These are phyloP conservation scores for Fraxinus pennsylvanica DNA, from an alignment of 257 asterid species.

Conservation along the genomic window DNA sequence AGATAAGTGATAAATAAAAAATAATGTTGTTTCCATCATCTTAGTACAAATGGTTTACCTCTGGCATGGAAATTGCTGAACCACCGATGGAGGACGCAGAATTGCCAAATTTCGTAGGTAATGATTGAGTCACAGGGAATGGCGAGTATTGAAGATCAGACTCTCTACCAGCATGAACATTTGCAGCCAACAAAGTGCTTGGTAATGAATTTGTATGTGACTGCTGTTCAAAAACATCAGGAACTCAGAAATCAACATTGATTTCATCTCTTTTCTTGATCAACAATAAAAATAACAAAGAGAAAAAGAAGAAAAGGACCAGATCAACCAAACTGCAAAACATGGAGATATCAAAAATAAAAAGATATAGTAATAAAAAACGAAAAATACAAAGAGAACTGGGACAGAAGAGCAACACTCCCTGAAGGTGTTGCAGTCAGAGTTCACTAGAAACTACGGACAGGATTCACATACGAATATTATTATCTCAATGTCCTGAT, in stretches of 20 bases:
- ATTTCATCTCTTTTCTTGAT: background rate
- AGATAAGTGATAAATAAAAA: background rate
- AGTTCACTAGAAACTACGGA: background rate
- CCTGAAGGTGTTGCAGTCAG: background rate
- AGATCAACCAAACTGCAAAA: constrained; percentile 9
- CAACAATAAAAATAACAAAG: background rate
- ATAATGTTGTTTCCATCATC: background rate
- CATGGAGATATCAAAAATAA: background rate
- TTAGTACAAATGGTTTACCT: constrained; percentile 43
- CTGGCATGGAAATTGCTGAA: constrained; percentile 64
- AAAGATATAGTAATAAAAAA: background rate
- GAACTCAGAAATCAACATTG: constrained; percentile 15
- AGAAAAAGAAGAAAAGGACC: background rate
- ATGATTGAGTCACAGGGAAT: constrained; percentile 53
- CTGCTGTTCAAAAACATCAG: constrained; percentile 45
- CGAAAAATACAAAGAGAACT: background rate
- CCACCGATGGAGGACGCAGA: constrained; percentile 53
- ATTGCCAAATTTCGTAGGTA: constrained; percentile 59
- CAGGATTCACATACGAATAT: background rate
- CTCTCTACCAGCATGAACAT: constrained; percentile 63
- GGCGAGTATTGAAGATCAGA: constrained; percentile 65
- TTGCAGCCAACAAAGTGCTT: constrained; percentile 57
- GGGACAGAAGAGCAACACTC: background rate
- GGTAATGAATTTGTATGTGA: constrained; percentile 68
- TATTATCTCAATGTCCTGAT: background rate